These are phyloP conservation scores for Cladosporium sp. DNA, from an alignment of 2,329 filamentous ascomycete species.

Conservation along the genomic window DNA sequence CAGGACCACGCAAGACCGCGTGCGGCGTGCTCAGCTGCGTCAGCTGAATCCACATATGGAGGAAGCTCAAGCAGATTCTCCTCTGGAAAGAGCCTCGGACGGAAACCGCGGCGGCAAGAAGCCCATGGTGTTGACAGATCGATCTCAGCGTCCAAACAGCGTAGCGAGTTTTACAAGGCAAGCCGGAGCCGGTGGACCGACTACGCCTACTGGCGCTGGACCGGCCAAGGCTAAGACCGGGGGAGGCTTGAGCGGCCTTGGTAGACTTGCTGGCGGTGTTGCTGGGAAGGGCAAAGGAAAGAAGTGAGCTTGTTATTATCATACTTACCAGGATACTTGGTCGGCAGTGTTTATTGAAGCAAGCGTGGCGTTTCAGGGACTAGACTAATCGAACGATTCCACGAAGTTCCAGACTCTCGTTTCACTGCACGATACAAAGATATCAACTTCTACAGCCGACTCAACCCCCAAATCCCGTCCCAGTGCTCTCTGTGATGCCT, in stretches of 20 bases:
- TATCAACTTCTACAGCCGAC: no score
- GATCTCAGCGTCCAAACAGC: slow-evolving; percentile 11
- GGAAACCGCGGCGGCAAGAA: neutral
- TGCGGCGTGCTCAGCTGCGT: slow-evolving; percentile 61
- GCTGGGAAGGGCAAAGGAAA: slow-evolving; percentile 11
- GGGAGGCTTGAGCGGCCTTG: neutral
- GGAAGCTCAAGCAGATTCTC: slow-evolving; percentile 6
- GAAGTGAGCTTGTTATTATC: slow-evolving; percentile 9
- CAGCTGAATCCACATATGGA: slow-evolving; percentile 17
- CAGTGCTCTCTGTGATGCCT: slow-evolving; percentile 25
- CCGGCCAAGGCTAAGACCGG: neutral
- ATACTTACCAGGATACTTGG: neutral
- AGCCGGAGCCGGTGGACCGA: neutral
- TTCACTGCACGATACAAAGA: neutral
- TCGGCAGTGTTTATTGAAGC: neutral
- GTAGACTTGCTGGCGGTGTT: slow-evolving; percentile 5
- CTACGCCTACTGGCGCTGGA: neutral
- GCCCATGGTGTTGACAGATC: neutral
- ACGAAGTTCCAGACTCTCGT: neutral
- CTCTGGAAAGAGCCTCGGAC: neutral
- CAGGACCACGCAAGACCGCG: slow-evolving; percentile 80
- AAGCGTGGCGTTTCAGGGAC: slow-evolving; percentile 8
- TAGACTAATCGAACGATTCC: neutral
- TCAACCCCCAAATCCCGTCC: slow-evolving; percentile 18
- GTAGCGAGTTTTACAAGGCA: slow-evolving; percentile 9